These are phyloP conservation scores for Lipomyces chichibuensis DNA, from an alignment of 805 yeast genomes.

Conservation along the genomic window DNA sequence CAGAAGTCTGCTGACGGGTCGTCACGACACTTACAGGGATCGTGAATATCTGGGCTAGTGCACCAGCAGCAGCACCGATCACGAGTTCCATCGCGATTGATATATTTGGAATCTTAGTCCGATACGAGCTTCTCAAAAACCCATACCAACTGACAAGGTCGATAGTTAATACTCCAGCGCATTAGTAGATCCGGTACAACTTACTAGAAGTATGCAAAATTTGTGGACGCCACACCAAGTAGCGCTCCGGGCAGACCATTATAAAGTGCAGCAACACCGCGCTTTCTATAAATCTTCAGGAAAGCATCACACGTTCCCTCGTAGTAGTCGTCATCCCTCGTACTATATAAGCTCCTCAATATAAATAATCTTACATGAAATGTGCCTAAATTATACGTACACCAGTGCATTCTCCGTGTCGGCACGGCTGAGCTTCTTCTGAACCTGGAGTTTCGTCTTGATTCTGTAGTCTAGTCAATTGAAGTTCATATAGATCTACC, in stretches of 20 bases:
- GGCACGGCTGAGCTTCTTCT: slow-evolving; percentile 17
- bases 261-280: slow-evolving; percentile 72
- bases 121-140: slow-evolving; percentile 61
- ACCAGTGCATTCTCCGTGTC: slow-evolving; percentile 21
- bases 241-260: slow-evolving; percentile 70
- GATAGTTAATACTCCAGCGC: not conserved
- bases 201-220: slow-evolving; percentile 74
- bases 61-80: slow-evolving; percentile 81
- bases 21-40: slow-evolving; percentile 80
- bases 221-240: slow-evolving; percentile 72
- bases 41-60: slow-evolving; percentile 76
- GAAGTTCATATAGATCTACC: not conserved
- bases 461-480: not conserved
- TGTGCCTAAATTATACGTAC: not conserved
- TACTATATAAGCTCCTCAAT: not conserved
- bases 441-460: slow-evolving; percentile 33
- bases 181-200: not conserved
- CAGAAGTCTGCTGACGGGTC: slow-evolving; percentile 54
- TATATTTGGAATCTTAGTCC: slow-evolving; percentile 47
- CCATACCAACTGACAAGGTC: slow-evolving; percentile 64
- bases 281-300: slow-evolving; percentile 54
- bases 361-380: not conserved
- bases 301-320: slow-evolving; percentile 66
- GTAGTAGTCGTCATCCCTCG: slow-evolving; percentile 46
- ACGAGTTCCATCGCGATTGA: slow-evolving; percentile 69